Conservation (phyloP, 371 early-diverging fungal genomes). For the Dichotomocladium elegans region DNA sequence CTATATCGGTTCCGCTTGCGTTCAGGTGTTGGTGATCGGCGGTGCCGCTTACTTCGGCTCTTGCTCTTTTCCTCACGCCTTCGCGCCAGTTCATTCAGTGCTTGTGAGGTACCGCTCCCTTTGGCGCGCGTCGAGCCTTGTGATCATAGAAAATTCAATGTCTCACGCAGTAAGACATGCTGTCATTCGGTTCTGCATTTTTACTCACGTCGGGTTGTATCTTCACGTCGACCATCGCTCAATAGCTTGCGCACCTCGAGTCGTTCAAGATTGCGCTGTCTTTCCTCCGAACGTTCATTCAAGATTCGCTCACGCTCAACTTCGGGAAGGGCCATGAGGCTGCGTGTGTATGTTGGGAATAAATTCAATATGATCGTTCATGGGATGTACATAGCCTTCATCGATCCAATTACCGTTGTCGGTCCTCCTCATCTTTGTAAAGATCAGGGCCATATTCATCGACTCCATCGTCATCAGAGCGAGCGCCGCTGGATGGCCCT, state of each 20-base stretch:
- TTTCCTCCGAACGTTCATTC: slow-evolving; percentile 71
- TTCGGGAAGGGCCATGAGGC: slow-evolving; percentile 64
- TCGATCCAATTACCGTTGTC: slow-evolving; percentile 52
- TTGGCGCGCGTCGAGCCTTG: slow-evolving; percentile 59
- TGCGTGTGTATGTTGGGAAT: slow-evolving; percentile 9
- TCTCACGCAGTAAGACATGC: background rate
- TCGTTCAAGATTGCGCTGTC: slow-evolving; percentile 53
- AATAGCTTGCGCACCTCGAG: slow-evolving; percentile 55
- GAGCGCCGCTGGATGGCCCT: slow-evolving; percentile 1
- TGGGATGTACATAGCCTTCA: no score
- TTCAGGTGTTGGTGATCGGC: slow-evolving; percentile 29
- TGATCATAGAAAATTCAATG: background rate
- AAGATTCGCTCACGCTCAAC: slow-evolving; percentile 76
- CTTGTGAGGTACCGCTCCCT: slow-evolving; percentile 40
- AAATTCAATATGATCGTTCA: no score
- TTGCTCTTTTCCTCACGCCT: slow-evolving; percentile 49
- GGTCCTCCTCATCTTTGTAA: slow-evolving; percentile 76
- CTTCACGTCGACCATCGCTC: slow-evolving; percentile 53
- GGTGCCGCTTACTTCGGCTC: slow-evolving; percentile 27
- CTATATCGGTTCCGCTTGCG: slow-evolving; percentile 29
- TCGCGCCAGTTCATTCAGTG: slow-evolving; percentile 53
- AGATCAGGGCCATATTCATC: slow-evolving; percentile 77
- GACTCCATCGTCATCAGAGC: slow-evolving; percentile 48
- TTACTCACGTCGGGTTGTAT: slow-evolving; percentile 51
- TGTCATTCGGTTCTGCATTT: background rate